Base-by-base conservation (phyloP, 768 basidiomycete species). In the Leccinum obscurum region DNA sequence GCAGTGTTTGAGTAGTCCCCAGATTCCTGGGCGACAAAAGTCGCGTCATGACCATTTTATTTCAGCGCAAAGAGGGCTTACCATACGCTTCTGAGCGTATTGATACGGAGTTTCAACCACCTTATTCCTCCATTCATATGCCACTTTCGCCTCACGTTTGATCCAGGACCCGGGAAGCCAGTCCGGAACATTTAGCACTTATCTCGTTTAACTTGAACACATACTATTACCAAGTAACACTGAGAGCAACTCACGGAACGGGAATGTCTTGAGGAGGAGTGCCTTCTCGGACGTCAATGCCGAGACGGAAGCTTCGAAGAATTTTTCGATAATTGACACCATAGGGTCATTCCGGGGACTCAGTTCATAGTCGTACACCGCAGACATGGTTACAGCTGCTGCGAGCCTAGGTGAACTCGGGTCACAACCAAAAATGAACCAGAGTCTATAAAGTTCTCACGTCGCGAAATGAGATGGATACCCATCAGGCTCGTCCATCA, bases 201-300 rank as follows among this genome's bases (percentile, higher is more conserved):
- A 13, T 24, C 13, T 6, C 50, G 17, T 9, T 30, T n/a, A 17
- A 51, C 26, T 15, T 51, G 4, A 51, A 28, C 17, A 68, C 20
- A 51, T 66, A 34, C 10, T 63, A 8, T 11, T 17, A n/a, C 6
- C n/a, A 6, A 28, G n/a, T 32, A 15, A 20, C 28, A 10, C 5
- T 10, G 14, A 28, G 28, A 28, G n/a, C 60, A 28, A 72, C 71
- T 71, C 35, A 51, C 50, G 17, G 17, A 51, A 51, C 26, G 50
- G 50, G 26, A 51, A 51, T 14, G 4, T 51, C 26, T 62, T 56
- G 4, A 64, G 15, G 13, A 65, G 52, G 30, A 60, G 26, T 2
- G 53, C 39, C 26, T 52, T 62, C 26, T 44, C 53, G 1, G 57
- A 24, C 1, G 26, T 24, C 32, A 62, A 46, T 22, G 24, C 63